A percentile compares a stretch with the other conserved stretches of the same genome.
These are phyloP conservation scores for Ormosia emarginata DNA, from an alignment of 306 rosid genomes.

Conservation along the genomic window DNA sequence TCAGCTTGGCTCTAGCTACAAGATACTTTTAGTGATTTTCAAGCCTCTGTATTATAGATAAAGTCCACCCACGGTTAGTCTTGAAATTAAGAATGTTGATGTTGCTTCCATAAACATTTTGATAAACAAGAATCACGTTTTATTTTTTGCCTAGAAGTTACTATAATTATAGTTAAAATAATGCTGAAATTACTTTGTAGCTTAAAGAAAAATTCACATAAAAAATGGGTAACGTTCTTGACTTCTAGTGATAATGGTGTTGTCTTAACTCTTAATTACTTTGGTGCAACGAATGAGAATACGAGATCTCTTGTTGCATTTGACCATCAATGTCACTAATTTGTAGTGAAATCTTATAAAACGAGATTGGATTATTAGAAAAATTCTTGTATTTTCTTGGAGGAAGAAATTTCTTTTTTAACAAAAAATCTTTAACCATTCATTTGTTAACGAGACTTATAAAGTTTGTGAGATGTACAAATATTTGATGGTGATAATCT, in stretches of 20 bases:
- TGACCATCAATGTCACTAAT: not conserved
- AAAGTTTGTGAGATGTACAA: too few relatives aligned
- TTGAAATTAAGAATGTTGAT: not conserved
- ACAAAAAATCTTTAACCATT: too few relatives aligned
- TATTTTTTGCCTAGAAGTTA: too few relatives aligned
- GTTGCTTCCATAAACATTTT: not conserved
- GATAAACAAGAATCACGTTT: not conserved
- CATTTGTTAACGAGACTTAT: too few relatives aligned
- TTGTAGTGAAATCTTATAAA: not conserved
- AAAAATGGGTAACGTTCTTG: not conserved
- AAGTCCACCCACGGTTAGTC: not conserved
- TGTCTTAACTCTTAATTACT: not conserved
- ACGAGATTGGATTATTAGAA: not conserved
- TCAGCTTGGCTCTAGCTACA: too few relatives aligned
- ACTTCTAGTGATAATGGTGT: not conserved
- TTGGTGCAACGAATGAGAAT: not conserved
- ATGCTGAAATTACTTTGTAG: not conserved
- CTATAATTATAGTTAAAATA: not conserved
- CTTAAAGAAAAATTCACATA: not conserved
- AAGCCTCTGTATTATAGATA: too few relatives aligned
- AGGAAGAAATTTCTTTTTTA: too few relatives aligned
- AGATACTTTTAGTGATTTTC: too few relatives aligned
- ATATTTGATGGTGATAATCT: too few relatives aligned
- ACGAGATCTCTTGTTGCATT: not conserved
- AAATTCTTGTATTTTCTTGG: too few relatives aligned